Evolutionary conservation across 345 rosid genomes (phyloP).

Genomic region (Pistacia vera): DNA sequence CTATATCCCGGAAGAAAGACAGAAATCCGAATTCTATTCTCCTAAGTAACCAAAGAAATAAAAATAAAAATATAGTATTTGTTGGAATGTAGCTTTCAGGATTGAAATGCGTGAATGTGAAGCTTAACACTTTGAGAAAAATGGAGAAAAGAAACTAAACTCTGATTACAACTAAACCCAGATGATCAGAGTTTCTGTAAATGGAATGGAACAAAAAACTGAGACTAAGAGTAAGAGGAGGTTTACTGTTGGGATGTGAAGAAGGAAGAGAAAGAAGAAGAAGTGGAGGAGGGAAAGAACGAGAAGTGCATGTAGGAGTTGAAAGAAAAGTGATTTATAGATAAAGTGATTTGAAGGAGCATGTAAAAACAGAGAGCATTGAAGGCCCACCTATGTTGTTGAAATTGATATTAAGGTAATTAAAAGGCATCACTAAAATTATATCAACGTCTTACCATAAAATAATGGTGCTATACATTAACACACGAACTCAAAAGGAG

Average conservation of each 20-base stretch:
- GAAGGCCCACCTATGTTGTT: conserved; percentile 23
- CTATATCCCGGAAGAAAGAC: background rate
- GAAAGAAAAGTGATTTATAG: conserved; percentile 20
- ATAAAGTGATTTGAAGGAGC: background rate
- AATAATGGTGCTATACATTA: background rate
- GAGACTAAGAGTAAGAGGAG: background rate
- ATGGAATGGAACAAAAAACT: background rate
- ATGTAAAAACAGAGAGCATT: conserved; percentile 2
- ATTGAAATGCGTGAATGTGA: background rate
- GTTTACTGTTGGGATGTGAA: background rate
- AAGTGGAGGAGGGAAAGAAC: background rate
- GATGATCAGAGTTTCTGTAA: background rate
- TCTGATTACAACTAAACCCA: background rate
- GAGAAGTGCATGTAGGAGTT: conserved; percentile 2
- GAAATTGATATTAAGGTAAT: background rate
- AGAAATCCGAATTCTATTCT: background rate
- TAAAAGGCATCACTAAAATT: background rate
- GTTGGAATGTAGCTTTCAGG: conserved; percentile 15
- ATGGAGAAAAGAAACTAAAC: background rate
- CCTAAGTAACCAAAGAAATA: background rate
- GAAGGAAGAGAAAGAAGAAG: background rate
- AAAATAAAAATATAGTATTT: background rate
- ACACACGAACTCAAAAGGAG: background rate
- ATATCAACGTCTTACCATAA: too few species aligned
- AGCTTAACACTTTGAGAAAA: background rate